Base-by-base conservation (phyloP, 2,329 filamentous ascomycete species). In the Colletotrichum siamense region DNA sequence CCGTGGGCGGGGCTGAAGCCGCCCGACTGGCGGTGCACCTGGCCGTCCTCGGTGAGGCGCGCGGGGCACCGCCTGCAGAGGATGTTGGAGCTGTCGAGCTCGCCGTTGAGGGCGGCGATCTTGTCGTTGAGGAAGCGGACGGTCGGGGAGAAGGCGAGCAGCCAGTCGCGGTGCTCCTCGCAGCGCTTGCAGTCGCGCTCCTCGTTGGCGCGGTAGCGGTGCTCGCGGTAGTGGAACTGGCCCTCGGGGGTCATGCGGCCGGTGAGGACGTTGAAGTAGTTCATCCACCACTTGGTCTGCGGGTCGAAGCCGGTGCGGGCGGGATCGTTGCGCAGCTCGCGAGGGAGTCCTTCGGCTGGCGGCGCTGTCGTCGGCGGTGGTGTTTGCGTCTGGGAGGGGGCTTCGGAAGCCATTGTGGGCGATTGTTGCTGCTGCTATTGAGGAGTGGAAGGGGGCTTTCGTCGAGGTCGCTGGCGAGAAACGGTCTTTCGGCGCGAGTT, bases 1-100 rank as follows among this genome's bases (percentile, higher is more conserved):
- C 97, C 97, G 83, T 96, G 94, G 67, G 94, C 90, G 1, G 96
- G 93, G 83, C 94, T 94, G 84, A 99, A 99, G 1, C 97, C 97
- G 30, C 96, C 97, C 39, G 91, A 91, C 82, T 91, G 88, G 68
- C 91, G 87, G 82, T 94, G 92, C 64, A 94, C 89, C 68, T 91
- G 88, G 24, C 92, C 93, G 78, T 90, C 87, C 79, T 89, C 86
- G 49, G 88, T 88, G 39, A 92, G 84, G 36, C 88, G 86, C 16
- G 90, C 88, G 9, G 92, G 92, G 83, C 97, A 99, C 75, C 95
- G 92, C 30, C 93, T 90, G 84, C 97, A 99, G 59, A 94, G 89
- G 75, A 99, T 94, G 82, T 98, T 98, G 78, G 89, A 86, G 10
- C 87, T 87, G 81, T 94, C 92, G 66, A 99, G 88, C 66, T 92